Evolutionary conservation across 257 asterid genomes (phyloP).

Genomic region (Nicotiana paniculata): DNA sequence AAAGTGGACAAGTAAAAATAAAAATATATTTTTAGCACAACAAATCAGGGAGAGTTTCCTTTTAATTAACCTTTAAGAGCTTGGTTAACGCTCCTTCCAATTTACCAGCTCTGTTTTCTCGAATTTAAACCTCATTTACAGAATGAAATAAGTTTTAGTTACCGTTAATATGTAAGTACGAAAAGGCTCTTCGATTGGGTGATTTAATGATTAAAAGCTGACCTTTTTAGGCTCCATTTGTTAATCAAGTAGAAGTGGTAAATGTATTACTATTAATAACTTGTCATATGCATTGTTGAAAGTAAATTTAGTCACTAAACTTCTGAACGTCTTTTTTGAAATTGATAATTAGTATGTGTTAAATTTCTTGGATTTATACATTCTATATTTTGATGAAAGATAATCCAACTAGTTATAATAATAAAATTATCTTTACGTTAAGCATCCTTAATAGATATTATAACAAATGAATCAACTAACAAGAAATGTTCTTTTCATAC

Average conservation of each 20-base stretch:
- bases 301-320: neutral
- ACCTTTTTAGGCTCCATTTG: constrained; percentile 4
- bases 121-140: neutral
- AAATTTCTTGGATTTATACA: neutral
- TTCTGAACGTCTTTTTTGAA: neutral
- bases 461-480: neutral
- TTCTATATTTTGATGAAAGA: too few relatives aligned
- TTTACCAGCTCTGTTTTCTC: neutral
- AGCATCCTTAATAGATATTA: neutral
- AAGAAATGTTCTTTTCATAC: neutral
- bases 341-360: too few relatives aligned
- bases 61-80: neutral
- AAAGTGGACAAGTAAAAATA: too few relatives aligned
- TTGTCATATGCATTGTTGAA: neutral
- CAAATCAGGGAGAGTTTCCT: too few relatives aligned
- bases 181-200: constrained; percentile 8
- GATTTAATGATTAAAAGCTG: neutral
- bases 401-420: neutral
- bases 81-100: constrained; percentile 6
- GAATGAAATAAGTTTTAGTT: neutral
- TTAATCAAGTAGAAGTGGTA: neutral
- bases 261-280: neutral
- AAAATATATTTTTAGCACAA: too few relatives aligned
- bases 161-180: neutral
- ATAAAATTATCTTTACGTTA: neutral